Conservation (phyloP, 352 stramenopile species). For the Globisporangium sylvaticum region DNA sequence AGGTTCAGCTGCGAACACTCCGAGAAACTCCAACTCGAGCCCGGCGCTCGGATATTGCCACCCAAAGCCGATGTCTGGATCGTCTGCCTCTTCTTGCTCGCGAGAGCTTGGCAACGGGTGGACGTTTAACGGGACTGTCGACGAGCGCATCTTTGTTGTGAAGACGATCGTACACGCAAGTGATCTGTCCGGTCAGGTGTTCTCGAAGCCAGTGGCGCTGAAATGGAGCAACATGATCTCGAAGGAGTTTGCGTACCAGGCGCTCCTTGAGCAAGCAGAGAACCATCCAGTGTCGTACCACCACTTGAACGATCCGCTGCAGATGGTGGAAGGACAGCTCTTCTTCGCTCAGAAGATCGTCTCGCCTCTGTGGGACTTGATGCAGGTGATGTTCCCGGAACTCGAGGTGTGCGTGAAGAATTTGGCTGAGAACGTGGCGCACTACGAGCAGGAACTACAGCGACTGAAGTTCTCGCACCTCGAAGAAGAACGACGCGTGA, state of each 20-base stretch:
- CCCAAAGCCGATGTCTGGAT: constrained; percentile 9
- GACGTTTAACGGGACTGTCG: constrained; percentile 57
- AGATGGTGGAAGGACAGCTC: constrained; percentile 85
- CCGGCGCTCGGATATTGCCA: constrained; percentile 6
- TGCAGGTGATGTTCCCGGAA: constrained; percentile 75
- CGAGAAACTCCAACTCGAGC: constrained; percentile 16
- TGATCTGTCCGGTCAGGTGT: constrained; percentile 84
- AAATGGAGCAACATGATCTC: constrained; percentile 91
- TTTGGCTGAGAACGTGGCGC: constrained; percentile 65
- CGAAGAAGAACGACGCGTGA: constrained; percentile 16
- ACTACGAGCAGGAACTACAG: constrained; percentile 77
- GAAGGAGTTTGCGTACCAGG: constrained; percentile 88
- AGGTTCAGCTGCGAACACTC: constrained; percentile 24
- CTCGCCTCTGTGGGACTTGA: constrained; percentile 66
- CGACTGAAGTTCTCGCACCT: constrained; percentile 47
- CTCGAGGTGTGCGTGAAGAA: constrained; percentile 64
- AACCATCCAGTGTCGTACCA: constrained; percentile 79
- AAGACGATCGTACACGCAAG: constrained; percentile 84
- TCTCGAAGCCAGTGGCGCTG: constrained; percentile 81
- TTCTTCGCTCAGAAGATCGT: constrained; percentile 87
- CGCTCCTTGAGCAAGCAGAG: constrained; percentile 74
- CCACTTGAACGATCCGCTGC: constrained; percentile 72
- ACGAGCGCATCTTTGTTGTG: constrained; percentile 84
- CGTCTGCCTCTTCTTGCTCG: constrained; percentile 19
- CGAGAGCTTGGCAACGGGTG: constrained; percentile 39